A percentile compares a stretch with the other conserved stretches of the same genome.
These are phyloP conservation scores for Porphyrellus sp. DNA, from an alignment of 1,284 basidiomycete genomes.

Conservation along the genomic window DNA sequence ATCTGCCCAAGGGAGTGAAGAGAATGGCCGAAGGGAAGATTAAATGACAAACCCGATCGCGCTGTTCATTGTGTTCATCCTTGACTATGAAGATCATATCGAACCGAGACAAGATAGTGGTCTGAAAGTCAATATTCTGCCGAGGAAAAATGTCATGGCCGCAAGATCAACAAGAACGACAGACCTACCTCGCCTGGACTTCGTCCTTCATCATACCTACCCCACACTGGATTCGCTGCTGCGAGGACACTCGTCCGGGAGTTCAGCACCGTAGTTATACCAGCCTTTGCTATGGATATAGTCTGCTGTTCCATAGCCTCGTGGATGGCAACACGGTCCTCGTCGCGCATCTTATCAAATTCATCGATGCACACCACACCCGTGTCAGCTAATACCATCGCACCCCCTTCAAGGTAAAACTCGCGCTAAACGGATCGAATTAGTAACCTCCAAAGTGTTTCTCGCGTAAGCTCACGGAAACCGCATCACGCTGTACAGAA, in stretches of 20 bases:
- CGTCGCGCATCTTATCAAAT: conserved; percentile 99
- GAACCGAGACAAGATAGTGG: conserved; percentile 96
- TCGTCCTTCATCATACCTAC: conserved; percentile 95
- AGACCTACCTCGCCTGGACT: conserved; percentile 85
- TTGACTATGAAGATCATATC: conserved; percentile 99
- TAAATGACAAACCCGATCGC: conserved; percentile 69
- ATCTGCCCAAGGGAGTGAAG: conserved; percentile 48
- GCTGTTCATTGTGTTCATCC: conserved; percentile 94
- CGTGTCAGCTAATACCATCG: conserved; percentile 98
- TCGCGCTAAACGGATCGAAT: conserved; percentile 63
- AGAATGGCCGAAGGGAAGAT: not conserved
- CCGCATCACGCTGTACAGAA: conserved; percentile 91
- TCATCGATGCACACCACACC: conserved; percentile 99
- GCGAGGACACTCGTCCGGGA: conserved; percentile 95
- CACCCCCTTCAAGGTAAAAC: conserved; percentile 98
- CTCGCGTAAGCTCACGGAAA: conserved; percentile 61
- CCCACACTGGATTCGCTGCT: conserved; percentile 98
- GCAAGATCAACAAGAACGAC: not conserved
- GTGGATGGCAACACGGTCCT: conserved; percentile 98
- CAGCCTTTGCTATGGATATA: conserved; percentile 98
- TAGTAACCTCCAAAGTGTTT: conserved; percentile 1
- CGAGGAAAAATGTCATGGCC: not conserved
- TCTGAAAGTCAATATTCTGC: conserved; percentile 97
- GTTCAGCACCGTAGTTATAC: conserved; percentile 97
- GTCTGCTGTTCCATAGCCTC: conserved; percentile 99